Evolutionary conservation across 768 basidiomycete genomes (phyloP).

Genomic region (Kwoniella dendrophila): DNA sequence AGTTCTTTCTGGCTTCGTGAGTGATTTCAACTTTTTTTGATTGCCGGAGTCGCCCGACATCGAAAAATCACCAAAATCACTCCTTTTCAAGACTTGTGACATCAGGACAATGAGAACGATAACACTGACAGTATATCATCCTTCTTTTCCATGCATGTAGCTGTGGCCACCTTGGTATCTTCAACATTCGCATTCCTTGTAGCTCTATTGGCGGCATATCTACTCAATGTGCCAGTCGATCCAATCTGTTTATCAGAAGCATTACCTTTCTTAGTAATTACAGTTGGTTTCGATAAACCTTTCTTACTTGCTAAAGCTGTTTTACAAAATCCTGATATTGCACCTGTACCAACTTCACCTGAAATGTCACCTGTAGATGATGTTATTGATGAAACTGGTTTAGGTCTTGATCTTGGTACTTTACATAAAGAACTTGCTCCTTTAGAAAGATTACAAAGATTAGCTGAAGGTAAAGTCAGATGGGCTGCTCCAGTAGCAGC

Average conservation of each 20-base stretch:
- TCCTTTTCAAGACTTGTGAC: slow-evolving; percentile 11
- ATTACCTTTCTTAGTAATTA: slow-evolving; percentile 95
- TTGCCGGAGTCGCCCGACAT: slow-evolving; percentile 1
- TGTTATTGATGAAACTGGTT: slow-evolving; percentile 20
- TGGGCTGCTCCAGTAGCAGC: slow-evolving; percentile 65
- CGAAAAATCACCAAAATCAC: neutral
- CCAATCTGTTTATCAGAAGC: slow-evolving; percentile 92
- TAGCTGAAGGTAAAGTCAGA: slow-evolving; percentile 54
- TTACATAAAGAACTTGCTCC: slow-evolving; percentile 53
- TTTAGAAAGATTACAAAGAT: slow-evolving; percentile 51
- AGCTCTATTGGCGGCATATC: slow-evolving; percentile 73
- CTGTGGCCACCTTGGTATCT: slow-evolving; percentile 75
- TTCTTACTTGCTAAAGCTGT: slow-evolving; percentile 86
- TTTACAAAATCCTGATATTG: slow-evolving; percentile 71
- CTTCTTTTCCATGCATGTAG: slow-evolving; percentile 34
- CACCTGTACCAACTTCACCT: slow-evolving; percentile 52
- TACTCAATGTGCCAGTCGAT: slow-evolving; percentile 82
- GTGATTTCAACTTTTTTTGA: slow-evolving; percentile 20
- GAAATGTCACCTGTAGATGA: slow-evolving; percentile 37
- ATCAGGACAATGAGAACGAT: slow-evolving; percentile 10
- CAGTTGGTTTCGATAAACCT: slow-evolving; percentile 97
- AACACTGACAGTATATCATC: slow-evolving; percentile 2
- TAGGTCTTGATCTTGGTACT: slow-evolving; percentile 47
- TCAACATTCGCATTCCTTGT: slow-evolving; percentile 81
- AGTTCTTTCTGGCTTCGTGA: slow-evolving; percentile 68